These are phyloP conservation scores for Naganishia albida DNA, from an alignment of 1,284 basidiomycete genomes.

Conservation along the genomic window DNA sequence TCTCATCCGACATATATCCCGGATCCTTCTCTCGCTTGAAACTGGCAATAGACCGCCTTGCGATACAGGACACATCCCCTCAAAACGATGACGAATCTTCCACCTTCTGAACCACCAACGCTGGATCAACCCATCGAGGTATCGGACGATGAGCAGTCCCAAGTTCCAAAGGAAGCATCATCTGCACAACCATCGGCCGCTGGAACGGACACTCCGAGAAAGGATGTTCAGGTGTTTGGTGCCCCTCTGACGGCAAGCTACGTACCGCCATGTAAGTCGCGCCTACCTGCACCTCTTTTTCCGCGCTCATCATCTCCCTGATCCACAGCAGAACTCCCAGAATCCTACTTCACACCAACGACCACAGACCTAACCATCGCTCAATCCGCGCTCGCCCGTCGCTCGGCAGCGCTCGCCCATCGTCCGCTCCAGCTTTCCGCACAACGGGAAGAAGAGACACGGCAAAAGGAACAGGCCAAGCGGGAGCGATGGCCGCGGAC, in stretches of 20 bases:
- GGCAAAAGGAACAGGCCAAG: constrained; percentile 4
- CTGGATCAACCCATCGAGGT: neutral
- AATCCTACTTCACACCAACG: constrained; percentile 44
- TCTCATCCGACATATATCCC: too few species aligned
- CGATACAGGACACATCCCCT: neutral
- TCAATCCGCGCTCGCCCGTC: constrained; percentile 14
- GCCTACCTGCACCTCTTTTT: neutral
- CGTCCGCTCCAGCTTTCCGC: constrained; percentile 19
- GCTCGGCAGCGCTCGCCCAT: constrained; percentile 14
- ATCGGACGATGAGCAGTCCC: neutral
- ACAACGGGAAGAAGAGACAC: constrained; percentile 14
- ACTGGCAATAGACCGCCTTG: too few species aligned
- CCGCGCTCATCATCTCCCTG: neutral
- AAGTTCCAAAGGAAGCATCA: neutral
- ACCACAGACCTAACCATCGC: constrained; percentile 16
- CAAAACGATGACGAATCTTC: constrained; percentile 28
- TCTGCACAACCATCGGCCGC: neutral
- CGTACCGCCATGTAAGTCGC: constrained; percentile 13
- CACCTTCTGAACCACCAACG: neutral
- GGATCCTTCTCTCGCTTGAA: too few species aligned
- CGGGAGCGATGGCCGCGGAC: constrained; percentile 19
- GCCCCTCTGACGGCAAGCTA: constrained; percentile 12
- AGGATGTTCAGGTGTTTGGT: constrained; percentile 7
- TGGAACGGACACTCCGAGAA: neutral
- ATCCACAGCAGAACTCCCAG: constrained; percentile 39